phyloP scores from a whole-genome alignment of 1,139 yeast genomes.

The Lodderomyces metapsilosis region DNA sequence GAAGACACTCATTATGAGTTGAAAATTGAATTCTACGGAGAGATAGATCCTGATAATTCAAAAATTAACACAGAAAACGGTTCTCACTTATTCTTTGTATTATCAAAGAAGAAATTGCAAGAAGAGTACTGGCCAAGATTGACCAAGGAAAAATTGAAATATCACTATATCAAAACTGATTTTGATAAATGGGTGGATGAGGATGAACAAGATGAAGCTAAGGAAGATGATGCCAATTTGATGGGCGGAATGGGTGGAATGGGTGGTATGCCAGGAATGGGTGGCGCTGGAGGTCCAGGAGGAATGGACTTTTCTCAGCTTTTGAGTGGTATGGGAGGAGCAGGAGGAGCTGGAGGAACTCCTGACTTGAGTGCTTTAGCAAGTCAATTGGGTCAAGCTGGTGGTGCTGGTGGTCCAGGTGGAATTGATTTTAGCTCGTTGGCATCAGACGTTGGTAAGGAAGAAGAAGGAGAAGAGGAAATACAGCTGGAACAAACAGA shows the following conservation, averaged over 20 bases:
- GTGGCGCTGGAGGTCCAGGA: slow-evolving; percentile 30
- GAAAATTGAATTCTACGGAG: slow-evolving; percentile 68
- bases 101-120: slow-evolving; percentile 65
- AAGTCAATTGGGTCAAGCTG: slow-evolving; percentile 46
- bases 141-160: slow-evolving; percentile 70
- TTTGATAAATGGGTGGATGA: slow-evolving; percentile 97
- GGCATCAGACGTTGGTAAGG: slow-evolving; percentile 3
- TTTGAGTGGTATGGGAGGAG: slow-evolving; percentile 36
- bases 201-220: slow-evolving; percentile 78
- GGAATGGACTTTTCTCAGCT: slow-evolving; percentile 14
- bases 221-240: slow-evolving; percentile 46
- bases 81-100: slow-evolving; percentile 64
- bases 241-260: slow-evolving; percentile 30
- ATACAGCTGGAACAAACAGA: not conserved
- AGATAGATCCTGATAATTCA: slow-evolving; percentile 67
- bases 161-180: slow-evolving; percentile 83
- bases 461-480: not conserved
- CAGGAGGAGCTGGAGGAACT: slow-evolving; percentile 28
- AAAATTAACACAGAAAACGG: slow-evolving; percentile 60
- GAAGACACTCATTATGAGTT: slow-evolving; percentile 50
- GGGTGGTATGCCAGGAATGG: slow-evolving; percentile 28
- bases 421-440: slow-evolving; percentile 9
- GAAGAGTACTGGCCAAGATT: slow-evolving; percentile 92
- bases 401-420: slow-evolving; percentile 23
- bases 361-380: slow-evolving; percentile 38